Conservation (phyloP, 164 flowering plant species). For the Amborella trichopoda region DNA sequence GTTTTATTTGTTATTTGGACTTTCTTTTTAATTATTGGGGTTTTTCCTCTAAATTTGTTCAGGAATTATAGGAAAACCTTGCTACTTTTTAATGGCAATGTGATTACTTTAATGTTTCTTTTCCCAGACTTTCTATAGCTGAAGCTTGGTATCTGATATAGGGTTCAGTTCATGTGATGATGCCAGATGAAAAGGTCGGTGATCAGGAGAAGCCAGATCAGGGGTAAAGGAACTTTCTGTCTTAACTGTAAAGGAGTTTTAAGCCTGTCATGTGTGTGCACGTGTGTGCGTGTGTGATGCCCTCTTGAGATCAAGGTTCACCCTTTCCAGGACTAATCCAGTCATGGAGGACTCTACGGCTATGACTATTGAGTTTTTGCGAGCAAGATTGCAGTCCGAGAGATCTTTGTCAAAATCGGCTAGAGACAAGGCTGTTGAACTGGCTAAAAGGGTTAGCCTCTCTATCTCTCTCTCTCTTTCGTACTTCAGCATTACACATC, state of each 20-base stretch:
- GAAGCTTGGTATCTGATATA: too few species aligned
- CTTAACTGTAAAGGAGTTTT: neutral
- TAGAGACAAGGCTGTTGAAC: conserved; percentile 71
- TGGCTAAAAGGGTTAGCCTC: conserved; percentile 53
- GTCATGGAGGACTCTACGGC: conserved; percentile 43
- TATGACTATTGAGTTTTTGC: conserved; percentile 82
- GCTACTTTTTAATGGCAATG: too few species aligned
- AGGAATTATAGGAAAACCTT: too few species aligned
- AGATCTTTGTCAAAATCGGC: conserved; percentile 76
- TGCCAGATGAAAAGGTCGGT: conserved; percentile 1
- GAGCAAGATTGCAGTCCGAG: conserved; percentile 78
- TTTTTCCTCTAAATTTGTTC: too few species aligned
- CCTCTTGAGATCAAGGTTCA: neutral
- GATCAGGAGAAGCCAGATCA: conserved; percentile 8
- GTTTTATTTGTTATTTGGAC: too few species aligned
- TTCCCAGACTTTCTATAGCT: too few species aligned
- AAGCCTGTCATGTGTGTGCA: neutral
- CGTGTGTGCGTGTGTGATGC: neutral
- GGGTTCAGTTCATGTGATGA: too few species aligned
- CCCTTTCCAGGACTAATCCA: conserved; percentile 16
- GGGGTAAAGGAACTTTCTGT: conserved; percentile 3
- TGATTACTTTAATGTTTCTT: conserved; percentile 3
- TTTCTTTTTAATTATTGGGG: too few species aligned
- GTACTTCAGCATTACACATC: neutral
- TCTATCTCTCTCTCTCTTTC: too few species aligned